A percentile compares a stretch with the other conserved stretches of the same genome.
Conservation (phyloP, 2,329 filamentous ascomycete genomes). For the Cladophialophora chaetospira region DNA sequence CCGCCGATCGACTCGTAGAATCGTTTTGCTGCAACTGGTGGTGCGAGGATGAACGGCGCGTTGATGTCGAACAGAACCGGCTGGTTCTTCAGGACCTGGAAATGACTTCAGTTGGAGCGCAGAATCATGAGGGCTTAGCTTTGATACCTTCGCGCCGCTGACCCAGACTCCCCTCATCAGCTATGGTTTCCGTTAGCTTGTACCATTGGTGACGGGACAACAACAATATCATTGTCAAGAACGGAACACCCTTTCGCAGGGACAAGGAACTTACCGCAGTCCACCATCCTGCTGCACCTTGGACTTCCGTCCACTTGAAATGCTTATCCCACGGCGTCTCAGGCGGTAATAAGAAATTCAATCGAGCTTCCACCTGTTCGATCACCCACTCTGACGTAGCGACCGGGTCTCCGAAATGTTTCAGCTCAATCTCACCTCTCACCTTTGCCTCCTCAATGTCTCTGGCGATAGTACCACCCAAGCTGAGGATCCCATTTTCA, state of each 20-base stretch:
- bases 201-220: too few relatives aligned
- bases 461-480: constrained; percentile 36
- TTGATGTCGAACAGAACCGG: constrained; percentile 37
- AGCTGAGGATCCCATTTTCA: constrained; percentile 36
- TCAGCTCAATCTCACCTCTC: constrained; percentile 34
- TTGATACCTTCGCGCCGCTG: constrained; percentile 33
- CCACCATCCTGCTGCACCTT: constrained; percentile 40
- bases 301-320: constrained; percentile 38
- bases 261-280: too few relatives aligned
- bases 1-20: constrained; percentile 31
- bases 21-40: constrained; percentile 14
- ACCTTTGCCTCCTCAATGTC: constrained; percentile 34
- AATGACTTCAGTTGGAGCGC: not conserved
- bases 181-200: too few relatives aligned
- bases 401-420: constrained; percentile 27
- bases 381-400: constrained; percentile 23
- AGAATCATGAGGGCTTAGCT: not conserved
- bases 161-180: constrained; percentile 40
- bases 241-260: too few relatives aligned
- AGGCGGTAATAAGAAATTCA: constrained; percentile 12
- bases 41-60: constrained; percentile 32
- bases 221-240: too few relatives aligned
- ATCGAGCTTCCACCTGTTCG: constrained; percentile 22
- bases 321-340: constrained; percentile 27
- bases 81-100: constrained; percentile 37